Percentiles rank a stretch among this genome's conserved stretches.
Evolutionary conservation across 805 yeast species (phyloP).

Genomic region (Blastobotrys terrestris): DNA sequence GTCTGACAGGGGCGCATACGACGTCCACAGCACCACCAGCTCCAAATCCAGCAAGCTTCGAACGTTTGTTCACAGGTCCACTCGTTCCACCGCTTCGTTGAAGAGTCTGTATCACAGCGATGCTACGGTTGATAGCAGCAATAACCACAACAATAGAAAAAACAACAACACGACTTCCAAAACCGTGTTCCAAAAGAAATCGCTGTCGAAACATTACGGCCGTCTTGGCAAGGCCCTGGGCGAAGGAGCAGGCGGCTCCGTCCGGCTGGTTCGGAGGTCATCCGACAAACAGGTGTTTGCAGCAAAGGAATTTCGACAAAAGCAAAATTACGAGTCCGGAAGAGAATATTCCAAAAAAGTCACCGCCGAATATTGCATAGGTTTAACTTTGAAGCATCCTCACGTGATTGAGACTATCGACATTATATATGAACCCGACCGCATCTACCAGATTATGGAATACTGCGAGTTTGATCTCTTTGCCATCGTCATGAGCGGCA

Average conservation of each 20-base stretch:
- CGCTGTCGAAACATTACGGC: constrained; percentile 63
- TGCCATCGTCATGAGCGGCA: constrained; percentile 90
- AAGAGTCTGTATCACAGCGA: constrained; percentile 25
- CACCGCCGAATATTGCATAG: constrained; percentile 91
- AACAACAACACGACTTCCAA: constrained; percentile 26
- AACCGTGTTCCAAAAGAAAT: no score
- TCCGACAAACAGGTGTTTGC: constrained; percentile 74
- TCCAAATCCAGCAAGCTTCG: constrained; percentile 24
- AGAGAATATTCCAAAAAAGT: constrained; percentile 88
- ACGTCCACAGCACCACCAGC: no score
- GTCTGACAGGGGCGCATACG: no score
- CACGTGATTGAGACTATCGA: constrained; percentile 89
- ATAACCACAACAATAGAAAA: constrained; percentile 12
- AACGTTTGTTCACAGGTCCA: constrained; percentile 10
- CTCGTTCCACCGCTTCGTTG: constrained; percentile 17
- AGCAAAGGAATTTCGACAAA: constrained; percentile 83
- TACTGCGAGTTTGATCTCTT: constrained; percentile 89
- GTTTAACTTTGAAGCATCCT: constrained; percentile 82
- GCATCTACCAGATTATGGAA: constrained; percentile 89
- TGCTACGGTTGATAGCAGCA: constrained; percentile 16
- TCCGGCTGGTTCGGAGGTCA: constrained; percentile 61
- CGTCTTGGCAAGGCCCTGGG: constrained; percentile 83
- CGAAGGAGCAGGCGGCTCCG: constrained; percentile 94
- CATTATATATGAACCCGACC: constrained; percentile 80
- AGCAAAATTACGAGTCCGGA: constrained; percentile 64